These are phyloP conservation scores for Holtermanniella nyarrowii DNA, from an alignment of 768 basidiomycete species.

Conservation along the genomic window DNA sequence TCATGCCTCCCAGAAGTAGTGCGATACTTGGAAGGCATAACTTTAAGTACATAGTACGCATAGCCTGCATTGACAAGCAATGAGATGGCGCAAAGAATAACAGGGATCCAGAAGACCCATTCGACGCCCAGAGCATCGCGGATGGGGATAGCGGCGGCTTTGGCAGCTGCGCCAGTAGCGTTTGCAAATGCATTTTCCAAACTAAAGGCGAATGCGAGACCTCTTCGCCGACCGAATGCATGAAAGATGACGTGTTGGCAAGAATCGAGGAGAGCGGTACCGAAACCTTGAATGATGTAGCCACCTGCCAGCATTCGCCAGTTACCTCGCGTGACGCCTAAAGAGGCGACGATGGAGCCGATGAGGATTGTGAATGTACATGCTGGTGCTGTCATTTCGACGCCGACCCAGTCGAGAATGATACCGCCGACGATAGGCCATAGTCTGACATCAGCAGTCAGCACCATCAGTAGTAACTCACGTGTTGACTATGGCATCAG, in stretches of 20 bases:
- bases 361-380: slow-evolving; percentile 5
- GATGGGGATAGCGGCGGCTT: slow-evolving; percentile 7
- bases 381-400: neutral
- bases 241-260: slow-evolving; percentile 9
- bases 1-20: no score
- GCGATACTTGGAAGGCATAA: no score
- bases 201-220: slow-evolving; percentile 6
- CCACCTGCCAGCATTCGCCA: slow-evolving; percentile 5
- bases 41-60: slow-evolving; percentile 1
- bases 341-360: slow-evolving; percentile 1
- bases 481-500: slow-evolving; percentile 5
- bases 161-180: neutral
- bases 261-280: slow-evolving; percentile 7
- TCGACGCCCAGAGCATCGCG: slow-evolving; percentile 1
- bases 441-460: neutral
- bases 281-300: slow-evolving; percentile 7
- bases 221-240: slow-evolving; percentile 1
- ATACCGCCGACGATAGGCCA: slow-evolving; percentile 8
- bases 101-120: slow-evolving; percentile 6
- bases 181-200: slow-evolving; percentile 5
- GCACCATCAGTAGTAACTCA: neutral
- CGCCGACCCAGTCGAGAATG: neutral
- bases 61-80: neutral
- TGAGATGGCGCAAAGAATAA: slow-evolving; percentile 2
- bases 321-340: slow-evolving; percentile 1